These are phyloP conservation scores for Colletotrichum caudatum DNA, from an alignment of 2,329 filamentous ascomycete species.

Conservation along the genomic window DNA sequence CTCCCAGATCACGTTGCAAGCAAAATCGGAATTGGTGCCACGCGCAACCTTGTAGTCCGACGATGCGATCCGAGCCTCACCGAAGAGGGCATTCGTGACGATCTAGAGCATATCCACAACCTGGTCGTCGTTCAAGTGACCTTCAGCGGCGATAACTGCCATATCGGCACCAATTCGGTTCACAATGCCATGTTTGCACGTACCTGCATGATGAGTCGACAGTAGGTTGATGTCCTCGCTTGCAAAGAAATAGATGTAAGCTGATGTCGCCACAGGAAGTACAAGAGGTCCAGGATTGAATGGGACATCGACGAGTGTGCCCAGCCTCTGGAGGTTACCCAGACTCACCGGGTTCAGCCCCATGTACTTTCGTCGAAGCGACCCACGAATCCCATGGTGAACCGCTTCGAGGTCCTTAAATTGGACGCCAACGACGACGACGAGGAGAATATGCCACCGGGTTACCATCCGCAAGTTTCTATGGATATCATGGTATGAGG, in stretches of 20 bases:
- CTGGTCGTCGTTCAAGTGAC: conserved; percentile 75
- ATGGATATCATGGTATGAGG: conserved; percentile 42
- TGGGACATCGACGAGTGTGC: conserved; percentile 81
- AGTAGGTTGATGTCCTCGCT: conserved; percentile 52
- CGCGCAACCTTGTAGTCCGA: conserved; percentile 79
- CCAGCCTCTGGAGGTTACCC: conserved; percentile 60
- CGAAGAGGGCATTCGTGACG: conserved; percentile 73
- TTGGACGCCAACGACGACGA: conserved; percentile 59
- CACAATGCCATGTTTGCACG: conserved; percentile 80
- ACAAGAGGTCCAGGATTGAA: conserved; percentile 77
- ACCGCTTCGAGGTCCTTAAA: conserved; percentile 72
- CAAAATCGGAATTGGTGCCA: conserved; percentile 75
- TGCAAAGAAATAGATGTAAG: neutral
- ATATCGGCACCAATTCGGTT: conserved; percentile 82
- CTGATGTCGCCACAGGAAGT: conserved; percentile 64
- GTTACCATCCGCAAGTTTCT: conserved; percentile 42
- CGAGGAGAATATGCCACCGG: conserved; percentile 41
- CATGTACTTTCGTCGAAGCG: conserved; percentile 51
- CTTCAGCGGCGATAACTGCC: conserved; percentile 70
- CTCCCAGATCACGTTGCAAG: conserved; percentile 72
- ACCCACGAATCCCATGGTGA: conserved; percentile 56
- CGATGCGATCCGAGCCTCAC: conserved; percentile 70
- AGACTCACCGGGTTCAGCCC: conserved; percentile 46
- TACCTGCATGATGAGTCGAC: conserved; percentile 79
- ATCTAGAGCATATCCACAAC: conserved; percentile 87